Conservation (phyloP, 768 basidiomycete genomes). For the Hygrophoropsis aurantiaca region DNA sequence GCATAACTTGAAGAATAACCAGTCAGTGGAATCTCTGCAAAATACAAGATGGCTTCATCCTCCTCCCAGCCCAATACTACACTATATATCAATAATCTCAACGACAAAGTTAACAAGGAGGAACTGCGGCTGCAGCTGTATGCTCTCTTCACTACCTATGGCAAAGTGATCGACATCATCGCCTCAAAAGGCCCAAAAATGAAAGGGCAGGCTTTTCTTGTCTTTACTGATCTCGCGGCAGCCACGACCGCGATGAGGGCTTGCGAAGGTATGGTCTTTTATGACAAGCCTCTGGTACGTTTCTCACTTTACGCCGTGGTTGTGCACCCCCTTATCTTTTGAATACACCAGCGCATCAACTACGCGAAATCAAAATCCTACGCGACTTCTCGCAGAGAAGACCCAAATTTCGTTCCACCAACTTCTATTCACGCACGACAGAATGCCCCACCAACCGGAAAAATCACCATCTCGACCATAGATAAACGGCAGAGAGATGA, state of each 20-base stretch:
- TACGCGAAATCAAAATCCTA: constrained; percentile 91
- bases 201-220: constrained; percentile 95
- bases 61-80: constrained; percentile 80
- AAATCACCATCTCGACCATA: constrained; percentile 29
- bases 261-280: constrained; percentile 90
- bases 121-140: constrained; percentile 83
- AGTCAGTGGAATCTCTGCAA: background rate
- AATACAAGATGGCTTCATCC: constrained; percentile 42
- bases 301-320: constrained; percentile 4
- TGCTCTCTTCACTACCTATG: constrained; percentile 90
- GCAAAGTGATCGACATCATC: constrained; percentile 90
- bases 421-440: constrained; percentile 60
- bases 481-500: constrained; percentile 74
- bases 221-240: constrained; percentile 87
- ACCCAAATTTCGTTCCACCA: constrained; percentile 79
- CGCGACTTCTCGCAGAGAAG: constrained; percentile 76
- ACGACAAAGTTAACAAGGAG: constrained; percentile 89
- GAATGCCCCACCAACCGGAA: constrained; percentile 40
- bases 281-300: constrained; percentile 88
- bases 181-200: constrained; percentile 84
- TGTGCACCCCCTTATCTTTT: background rate
- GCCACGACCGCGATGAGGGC: constrained; percentile 93
- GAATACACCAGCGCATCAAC: constrained; percentile 66
- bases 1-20: background rate
- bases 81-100: constrained; percentile 91